phyloP scores from a whole-genome alignment of 2,329 filamentous ascomycete species.

The Alternaria sp. region DNA sequence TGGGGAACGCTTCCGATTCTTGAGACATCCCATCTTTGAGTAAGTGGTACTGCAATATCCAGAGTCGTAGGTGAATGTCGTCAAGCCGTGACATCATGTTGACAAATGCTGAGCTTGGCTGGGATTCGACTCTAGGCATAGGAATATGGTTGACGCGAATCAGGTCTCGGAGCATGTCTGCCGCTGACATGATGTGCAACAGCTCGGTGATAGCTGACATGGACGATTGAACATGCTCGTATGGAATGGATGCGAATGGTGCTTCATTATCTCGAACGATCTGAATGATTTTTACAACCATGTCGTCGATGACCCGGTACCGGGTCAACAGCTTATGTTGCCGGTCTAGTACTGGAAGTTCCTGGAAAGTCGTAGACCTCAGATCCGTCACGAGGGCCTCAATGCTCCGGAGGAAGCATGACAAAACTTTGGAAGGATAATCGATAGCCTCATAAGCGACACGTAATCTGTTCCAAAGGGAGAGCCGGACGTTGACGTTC shows the following conservation, averaged over 20 bases:
- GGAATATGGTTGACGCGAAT: slow-evolving; percentile 78
- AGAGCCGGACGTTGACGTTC: slow-evolving; percentile 82
- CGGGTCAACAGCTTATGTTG: slow-evolving; percentile 76
- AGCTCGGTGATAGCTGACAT: slow-evolving; percentile 76
- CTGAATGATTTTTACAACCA: slow-evolving; percentile 75
- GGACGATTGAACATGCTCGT: slow-evolving; percentile 77
- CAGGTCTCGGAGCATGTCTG: slow-evolving; percentile 84
- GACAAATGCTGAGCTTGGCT: slow-evolving; percentile 52
- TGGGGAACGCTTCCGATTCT: slow-evolving; percentile 69
- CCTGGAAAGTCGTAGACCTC: slow-evolving; percentile 65
- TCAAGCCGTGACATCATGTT: slow-evolving; percentile 74
- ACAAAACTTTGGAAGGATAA: slow-evolving; percentile 87
- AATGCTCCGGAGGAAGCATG: slow-evolving; percentile 84
- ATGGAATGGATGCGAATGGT: slow-evolving; percentile 85
- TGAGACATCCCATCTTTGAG: slow-evolving; percentile 78
- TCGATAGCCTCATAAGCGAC: slow-evolving; percentile 87
- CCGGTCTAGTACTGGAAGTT: slow-evolving; percentile 69
- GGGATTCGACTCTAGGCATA: slow-evolving; percentile 66
- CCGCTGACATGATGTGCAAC: slow-evolving; percentile 78
- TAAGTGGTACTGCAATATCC: slow-evolving; percentile 86
- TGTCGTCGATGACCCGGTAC: slow-evolving; percentile 80
- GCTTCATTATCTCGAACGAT: slow-evolving; percentile 70
- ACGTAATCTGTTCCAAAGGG: slow-evolving; percentile 89
- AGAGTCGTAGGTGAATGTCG: slow-evolving; percentile 86
- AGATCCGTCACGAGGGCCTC: slow-evolving; percentile 81